Evolutionary conservation across 108 stramenopile species (phyloP).

Genomic region (Aurantiochytrium sp.): DNA sequence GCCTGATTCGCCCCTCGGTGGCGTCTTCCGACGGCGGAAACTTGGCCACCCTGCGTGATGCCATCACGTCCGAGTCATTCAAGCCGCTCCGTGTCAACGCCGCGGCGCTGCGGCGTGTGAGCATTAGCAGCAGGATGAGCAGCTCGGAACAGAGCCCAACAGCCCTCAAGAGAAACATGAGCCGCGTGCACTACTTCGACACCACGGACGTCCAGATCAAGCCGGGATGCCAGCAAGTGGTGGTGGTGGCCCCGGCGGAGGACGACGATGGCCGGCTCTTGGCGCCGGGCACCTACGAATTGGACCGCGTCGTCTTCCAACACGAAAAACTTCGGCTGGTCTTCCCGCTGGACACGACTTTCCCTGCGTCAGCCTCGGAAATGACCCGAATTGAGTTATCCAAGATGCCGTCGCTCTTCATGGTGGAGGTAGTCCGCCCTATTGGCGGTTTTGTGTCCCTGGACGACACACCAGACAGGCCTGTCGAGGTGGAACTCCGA

Average conservation of each 20-base stretch:
- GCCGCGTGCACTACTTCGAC: not conserved
- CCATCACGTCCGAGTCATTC: not conserved
- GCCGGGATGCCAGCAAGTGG: not conserved
- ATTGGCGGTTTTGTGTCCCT: not conserved
- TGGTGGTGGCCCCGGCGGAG: not conserved
- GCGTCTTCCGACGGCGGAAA: not conserved
- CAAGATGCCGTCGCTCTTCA: not conserved
- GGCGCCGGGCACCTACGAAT: not conserved
- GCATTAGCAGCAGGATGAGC: not conserved
- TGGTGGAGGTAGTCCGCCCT: not conserved
- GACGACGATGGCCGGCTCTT: not conserved
- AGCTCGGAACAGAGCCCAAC: not conserved
- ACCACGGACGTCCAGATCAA: not conserved
- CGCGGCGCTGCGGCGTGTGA: not conserved
- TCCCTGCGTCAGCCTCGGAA: too few relatives aligned
- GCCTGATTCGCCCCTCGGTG: not conserved
- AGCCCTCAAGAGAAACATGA: not conserved
- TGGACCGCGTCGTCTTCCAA: not conserved
- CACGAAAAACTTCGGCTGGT: not conserved
- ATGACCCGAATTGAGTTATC: not conserved
- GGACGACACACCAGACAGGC: not conserved
- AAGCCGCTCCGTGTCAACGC: not conserved
- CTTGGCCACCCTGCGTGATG: not conserved
- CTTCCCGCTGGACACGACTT: not conserved
- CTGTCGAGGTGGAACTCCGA: not conserved